These are phyloP conservation scores for Mortierella sp. DNA, from an alignment of 371 early-diverging fungal genomes.

Conservation along the genomic window DNA sequence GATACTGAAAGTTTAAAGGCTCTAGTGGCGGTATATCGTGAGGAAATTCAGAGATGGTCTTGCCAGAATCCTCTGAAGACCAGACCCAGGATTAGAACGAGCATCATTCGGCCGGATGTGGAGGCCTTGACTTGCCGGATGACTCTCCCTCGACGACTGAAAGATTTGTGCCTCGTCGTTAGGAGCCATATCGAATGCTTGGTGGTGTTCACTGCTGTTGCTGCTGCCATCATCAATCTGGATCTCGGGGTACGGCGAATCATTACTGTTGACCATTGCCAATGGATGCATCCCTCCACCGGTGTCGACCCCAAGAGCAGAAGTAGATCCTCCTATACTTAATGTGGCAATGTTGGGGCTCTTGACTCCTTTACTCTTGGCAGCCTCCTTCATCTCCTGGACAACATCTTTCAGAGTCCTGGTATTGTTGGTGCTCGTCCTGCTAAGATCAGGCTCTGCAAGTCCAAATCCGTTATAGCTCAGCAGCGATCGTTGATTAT, in stretches of 20 bases:
- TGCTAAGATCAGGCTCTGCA: conserved; percentile 25
- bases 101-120: conserved; percentile 13
- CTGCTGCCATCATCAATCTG: not conserved
- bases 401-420: conserved; percentile 49
- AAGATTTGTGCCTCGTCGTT: not conserved
- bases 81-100: not conserved
- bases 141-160: conserved; percentile 18
- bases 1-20: not conserved
- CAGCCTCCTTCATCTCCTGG: conserved; percentile 54
- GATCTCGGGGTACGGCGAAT: not conserved
- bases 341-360: conserved; percentile 8
- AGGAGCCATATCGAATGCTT: not conserved
- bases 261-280: conserved; percentile 11
- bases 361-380: conserved; percentile 10
- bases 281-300: conserved; percentile 13
- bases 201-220: not conserved
- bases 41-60: not conserved
- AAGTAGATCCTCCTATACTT: not conserved
- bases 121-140: conserved; percentile 21
- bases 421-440: conserved; percentile 28
- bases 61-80: conserved; percentile 23
- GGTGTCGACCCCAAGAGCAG: not conserved
- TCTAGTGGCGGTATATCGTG: not conserved
- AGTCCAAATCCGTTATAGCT: conserved; percentile 9
- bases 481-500: not conserved